Evolutionary conservation across 495 filamentous ascomycete genomes (phyloP), one percentile per base, ranked within the genome.

Genomic region (Penicillium pancosmium): DNA sequence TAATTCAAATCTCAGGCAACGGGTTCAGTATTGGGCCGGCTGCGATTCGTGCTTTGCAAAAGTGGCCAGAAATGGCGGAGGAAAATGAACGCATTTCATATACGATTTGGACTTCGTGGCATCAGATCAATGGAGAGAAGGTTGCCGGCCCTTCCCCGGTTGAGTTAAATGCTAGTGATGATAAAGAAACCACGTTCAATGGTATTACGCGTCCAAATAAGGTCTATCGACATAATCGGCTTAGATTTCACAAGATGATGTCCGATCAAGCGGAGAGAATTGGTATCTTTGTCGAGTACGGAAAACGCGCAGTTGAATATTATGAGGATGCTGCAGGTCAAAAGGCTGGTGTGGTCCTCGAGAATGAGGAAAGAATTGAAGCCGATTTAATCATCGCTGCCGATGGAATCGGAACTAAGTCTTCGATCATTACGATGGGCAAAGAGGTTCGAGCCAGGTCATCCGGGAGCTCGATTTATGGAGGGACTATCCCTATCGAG

Each of bases 371-470:
- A 52, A 67, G 44, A 6, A 76, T 70, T 54, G 77, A 80, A 56
- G 83, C 83, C 6, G 80, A 86, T 64, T 53, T 84, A 4, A 78
- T 86, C 4, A 77, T 86, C 57, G 82, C 83, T 12, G 81, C 83
- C 2, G 83, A 86, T 72, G 83, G 82, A 15, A 72, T 85, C 6
- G 78, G 80, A 11, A 78, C 79, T 36, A 79, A 78, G 59, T 81
- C 81, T 15, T 74, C 78, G 48, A 74, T 68, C 36, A 60, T 82
- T 1, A 77, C 82, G 3, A 49, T 64, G 44, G 61, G 61, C 11
- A 34, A 54, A 12, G 52, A 60, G 21, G 40, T 64, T 5, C 50
- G 19, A n/a, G 60, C 63, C 33, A 56, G 56, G 41, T 34, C 60
- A 8, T 60, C 53, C 6, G 63, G 63, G 1, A 52, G 12, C 21